Base-by-base conservation (phyloP, 2,329 filamentous ascomycete species). In the Diplodia scrobiculata region DNA sequence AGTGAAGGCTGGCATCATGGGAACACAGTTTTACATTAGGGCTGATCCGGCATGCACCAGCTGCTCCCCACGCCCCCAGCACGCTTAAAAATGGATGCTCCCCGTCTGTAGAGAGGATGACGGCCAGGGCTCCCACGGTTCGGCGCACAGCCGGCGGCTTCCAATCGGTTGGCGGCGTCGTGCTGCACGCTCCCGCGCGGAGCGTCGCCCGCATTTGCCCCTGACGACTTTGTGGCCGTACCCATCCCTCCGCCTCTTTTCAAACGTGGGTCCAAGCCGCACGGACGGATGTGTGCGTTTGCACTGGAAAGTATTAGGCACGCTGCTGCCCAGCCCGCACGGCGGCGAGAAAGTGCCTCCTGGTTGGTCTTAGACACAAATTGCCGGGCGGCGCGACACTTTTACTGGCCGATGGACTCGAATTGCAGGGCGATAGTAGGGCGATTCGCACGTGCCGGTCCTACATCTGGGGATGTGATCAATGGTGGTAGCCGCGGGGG, bases 321-420 rank as follows among this genome's bases (percentile, higher is more conserved):
- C 25, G 50, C 17, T 38, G 50, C 17, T 41, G 34, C 27, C 34
- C n/a, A 13, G 21, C 25, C 13, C 7, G 21, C 21, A 25, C 54
- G 6, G 19, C 41, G 13, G 27, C 27, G 5, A 14, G 3, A 17
- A 34, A 29, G 27, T 19, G 21, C 32, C 36, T 62, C 21, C 58
- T 36, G 58, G 58, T 62, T 62, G 58, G 45, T 50, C 47, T 65
- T 13, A 65, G 41, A 36, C 63, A 65, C n/a, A 50, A 51, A 51
- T 19, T 21, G 51, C 29, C 60, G 50, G 27, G 19, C 29, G n/a
- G 11, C 2, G 48, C 34, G 29, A 27, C 13, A n/a, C 5, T 65
- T 41, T 50, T 19, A 41, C n/a, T 48, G 63, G 53, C 27, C 1
- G 63, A 14, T 41, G 63, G 63, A 65, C 63, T 65, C 63, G 63